Base-by-base conservation (phyloP, 2,329 filamentous ascomycete species). In the Diaporthe vaccinii region DNA sequence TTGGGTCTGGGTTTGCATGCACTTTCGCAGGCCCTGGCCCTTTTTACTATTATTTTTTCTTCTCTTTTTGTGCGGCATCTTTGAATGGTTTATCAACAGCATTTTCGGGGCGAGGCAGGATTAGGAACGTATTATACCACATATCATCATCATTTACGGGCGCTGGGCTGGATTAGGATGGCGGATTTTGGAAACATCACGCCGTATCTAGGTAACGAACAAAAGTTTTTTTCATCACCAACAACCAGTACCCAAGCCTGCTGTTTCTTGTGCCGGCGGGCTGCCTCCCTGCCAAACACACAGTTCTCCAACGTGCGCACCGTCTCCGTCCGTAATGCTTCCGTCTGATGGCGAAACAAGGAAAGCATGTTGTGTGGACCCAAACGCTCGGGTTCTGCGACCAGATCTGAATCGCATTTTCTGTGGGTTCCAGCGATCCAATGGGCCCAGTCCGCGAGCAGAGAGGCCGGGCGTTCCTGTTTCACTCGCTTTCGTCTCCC, bases 111-210 rank as follows among this genome's bases (percentile, higher is more conserved):
- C 69, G 72, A 68, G 67, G 71, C 22, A 41, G 73, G 73, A 59
- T 17, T 20, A 25, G 75, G 73, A 44, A 73, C 58, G 70, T 72
- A 31, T 75, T 75, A 76, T 76, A 76, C 73, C 75, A 76, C 62
- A 71, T 49, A 34, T 59, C 34, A 59, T 67, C 34, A 69, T 72
- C 61, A 75, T 70, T 62, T 57, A 55, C 61, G 46, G 61, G 70
- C 58, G 70, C 46, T 34, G 58, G 70, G 34, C 34, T 61, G 70
- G 31, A 25, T 22, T 22, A 55, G 70, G 70, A 61, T 31, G 46
- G 57, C 44, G 41, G 34, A 53, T 61, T 39, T 22, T 22, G 22
- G 55, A 72, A 31, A 68, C 39, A 34, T 51, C 65, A 68, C 46
- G 65, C 65, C 34, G 49, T 41, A 44, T 53, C 31, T 44, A 62